phyloP scores from a whole-genome alignment of 768 basidiomycete species.

The Mycena belliarum region DNA sequence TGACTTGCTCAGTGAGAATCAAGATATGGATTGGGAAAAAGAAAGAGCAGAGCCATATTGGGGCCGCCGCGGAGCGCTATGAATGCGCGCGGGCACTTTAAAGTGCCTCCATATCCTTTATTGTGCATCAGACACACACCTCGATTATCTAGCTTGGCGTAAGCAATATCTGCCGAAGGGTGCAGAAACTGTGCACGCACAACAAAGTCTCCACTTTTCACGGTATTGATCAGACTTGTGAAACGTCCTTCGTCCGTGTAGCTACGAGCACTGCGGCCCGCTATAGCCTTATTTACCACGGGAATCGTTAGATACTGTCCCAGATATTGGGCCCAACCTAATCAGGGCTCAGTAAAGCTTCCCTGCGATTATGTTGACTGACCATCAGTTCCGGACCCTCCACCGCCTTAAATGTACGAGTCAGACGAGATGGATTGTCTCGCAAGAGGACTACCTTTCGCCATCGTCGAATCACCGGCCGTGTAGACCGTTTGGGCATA shows the following conservation, averaged over 20 bases:
- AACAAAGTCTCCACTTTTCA: slow-evolving; percentile 41
- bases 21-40: too few relatives aligned
- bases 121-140: background rate
- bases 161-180: background rate
- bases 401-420: too few relatives aligned
- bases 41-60: too few relatives aligned
- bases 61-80: too few relatives aligned
- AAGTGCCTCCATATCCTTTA: too few relatives aligned
- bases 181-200: slow-evolving; percentile 28
- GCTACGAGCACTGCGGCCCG: slow-evolving; percentile 46
- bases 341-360: background rate
- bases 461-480: slow-evolving; percentile 50
- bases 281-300: slow-evolving; percentile 48
- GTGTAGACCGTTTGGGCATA: slow-evolving; percentile 41
- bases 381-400: slow-evolving; percentile 40
- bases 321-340: slow-evolving; percentile 49
- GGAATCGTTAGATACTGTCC: slow-evolving; percentile 42
- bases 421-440: too few relatives aligned
- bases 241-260: slow-evolving; percentile 52
- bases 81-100: too few relatives aligned
- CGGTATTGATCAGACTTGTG: slow-evolving; percentile 40
- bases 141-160: background rate
- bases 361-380: background rate
- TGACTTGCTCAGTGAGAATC: too few relatives aligned
- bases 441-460: too few relatives aligned